Percentiles rank a stretch among this genome's conserved stretches.
phyloP scores from a whole-genome alignment of 352 stramenopile genomes.

The Phytophthora pluvialis region DNA sequence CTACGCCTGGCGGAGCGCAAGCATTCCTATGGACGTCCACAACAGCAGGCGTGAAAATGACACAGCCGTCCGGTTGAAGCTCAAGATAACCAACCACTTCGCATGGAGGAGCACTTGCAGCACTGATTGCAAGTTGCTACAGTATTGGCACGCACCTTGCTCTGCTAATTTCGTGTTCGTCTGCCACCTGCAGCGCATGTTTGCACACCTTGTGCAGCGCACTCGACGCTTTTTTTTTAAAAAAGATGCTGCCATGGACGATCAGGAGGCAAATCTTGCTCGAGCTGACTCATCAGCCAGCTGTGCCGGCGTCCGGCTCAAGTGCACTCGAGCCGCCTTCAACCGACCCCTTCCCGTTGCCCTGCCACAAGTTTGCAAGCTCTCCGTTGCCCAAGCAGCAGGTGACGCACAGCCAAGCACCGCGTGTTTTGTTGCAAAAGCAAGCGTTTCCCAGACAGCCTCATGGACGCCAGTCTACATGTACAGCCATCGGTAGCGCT shows the following conservation, averaged over 20 bases:
- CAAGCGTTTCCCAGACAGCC: constrained; percentile 7
- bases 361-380: background rate
- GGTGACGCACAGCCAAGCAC: background rate
- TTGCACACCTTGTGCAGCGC: background rate
- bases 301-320: constrained; percentile 23
- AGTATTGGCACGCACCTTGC: background rate
- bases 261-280: constrained; percentile 15
- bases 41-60: constrained; percentile 18
- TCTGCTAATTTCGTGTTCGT: background rate
- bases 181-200: constrained; percentile 2
- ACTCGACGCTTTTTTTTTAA: background rate
- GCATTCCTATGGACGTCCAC: constrained; percentile 11
- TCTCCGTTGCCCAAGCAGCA: background rate
- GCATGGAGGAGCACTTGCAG: background rate
- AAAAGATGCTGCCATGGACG: constrained; percentile 1
- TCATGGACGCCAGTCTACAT: background rate
- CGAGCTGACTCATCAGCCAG: constrained; percentile 27
- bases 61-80: constrained; percentile 8
- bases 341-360: constrained; percentile 5
- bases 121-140: background rate
- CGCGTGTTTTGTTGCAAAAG: no score
- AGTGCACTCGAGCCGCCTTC: constrained; percentile 6
- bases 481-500: no score
- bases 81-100: background rate
- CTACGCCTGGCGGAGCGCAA: constrained; percentile 16